These are phyloP conservation scores for Pistacia integerrima DNA, from an alignment of 345 rosid species.

Conservation along the genomic window DNA sequence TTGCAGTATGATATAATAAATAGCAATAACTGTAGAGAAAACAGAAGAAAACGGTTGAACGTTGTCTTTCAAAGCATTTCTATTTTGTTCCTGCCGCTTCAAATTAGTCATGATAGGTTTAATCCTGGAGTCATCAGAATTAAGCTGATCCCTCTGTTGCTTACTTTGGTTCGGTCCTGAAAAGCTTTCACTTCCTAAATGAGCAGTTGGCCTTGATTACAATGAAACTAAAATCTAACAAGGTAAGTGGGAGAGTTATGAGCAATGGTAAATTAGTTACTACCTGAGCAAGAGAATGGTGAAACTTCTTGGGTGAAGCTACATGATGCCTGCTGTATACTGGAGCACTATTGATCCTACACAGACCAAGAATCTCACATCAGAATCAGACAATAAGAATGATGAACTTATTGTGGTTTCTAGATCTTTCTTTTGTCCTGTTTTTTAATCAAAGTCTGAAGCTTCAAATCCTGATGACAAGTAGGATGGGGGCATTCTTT, in stretches of 20 bases:
- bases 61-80: constrained; percentile 41
- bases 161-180: constrained; percentile 20
- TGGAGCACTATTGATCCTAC: constrained; percentile 41
- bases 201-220: constrained; percentile 10
- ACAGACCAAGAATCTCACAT: constrained; percentile 6
- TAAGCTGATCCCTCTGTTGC: constrained; percentile 5
- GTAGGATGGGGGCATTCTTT: too few species aligned
- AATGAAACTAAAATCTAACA: constrained; percentile 5
- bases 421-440: not conserved
- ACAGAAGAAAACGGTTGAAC: constrained; percentile 24
- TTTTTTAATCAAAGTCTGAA: not conserved
- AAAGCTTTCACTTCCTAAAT: constrained; percentile 31
- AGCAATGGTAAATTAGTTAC: constrained; percentile 4
- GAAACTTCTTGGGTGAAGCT: constrained; percentile 23
- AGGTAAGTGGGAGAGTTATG: not conserved
- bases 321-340: constrained; percentile 20
- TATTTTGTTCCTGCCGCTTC: constrained; percentile 26
- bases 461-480: not conserved
- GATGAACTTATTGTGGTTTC: not conserved
- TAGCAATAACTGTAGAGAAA: constrained; percentile 3
- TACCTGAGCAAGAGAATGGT: constrained; percentile 33
- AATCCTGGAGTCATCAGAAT: constrained; percentile 14
- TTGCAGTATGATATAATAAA: constrained; percentile 14
- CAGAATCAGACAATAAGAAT: constrained; percentile 3
- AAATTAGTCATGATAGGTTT: constrained; percentile 9